These are phyloP conservation scores for Sparassis latifolia DNA, from an alignment of 1,284 basidiomycete species.

Conservation along the genomic window DNA sequence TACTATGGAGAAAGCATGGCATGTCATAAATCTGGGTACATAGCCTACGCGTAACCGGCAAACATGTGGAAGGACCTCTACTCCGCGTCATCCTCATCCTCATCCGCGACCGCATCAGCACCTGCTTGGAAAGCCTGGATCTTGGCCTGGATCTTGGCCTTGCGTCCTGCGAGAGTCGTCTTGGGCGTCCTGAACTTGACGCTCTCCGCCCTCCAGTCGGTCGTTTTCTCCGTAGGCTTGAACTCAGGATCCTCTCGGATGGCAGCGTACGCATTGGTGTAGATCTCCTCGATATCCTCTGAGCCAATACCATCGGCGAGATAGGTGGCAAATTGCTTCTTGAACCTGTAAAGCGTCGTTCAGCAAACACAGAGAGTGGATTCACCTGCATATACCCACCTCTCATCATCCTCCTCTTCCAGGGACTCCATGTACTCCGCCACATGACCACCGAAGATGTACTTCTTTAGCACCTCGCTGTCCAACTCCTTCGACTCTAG, in stretches of 20 bases:
- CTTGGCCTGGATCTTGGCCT: slow-evolving; percentile 72
- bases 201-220: slow-evolving; percentile 89
- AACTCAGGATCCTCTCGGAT: slow-evolving; percentile 95
- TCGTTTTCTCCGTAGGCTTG: slow-evolving; percentile 87
- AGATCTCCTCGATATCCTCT: slow-evolving; percentile 97
- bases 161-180: slow-evolving; percentile 78
- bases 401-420: slow-evolving; percentile 99
- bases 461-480: slow-evolving; percentile 92
- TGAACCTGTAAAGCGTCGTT: slow-evolving; percentile 61
- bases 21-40: slow-evolving; percentile 9
- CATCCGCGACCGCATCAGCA: slow-evolving; percentile 38
- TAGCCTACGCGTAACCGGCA: slow-evolving; percentile 7
- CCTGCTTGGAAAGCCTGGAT: slow-evolving; percentile 81
- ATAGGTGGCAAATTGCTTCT: slow-evolving; percentile 96
- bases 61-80: slow-evolving; percentile 27
- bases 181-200: slow-evolving; percentile 68
- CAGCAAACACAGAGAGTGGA: background rate
- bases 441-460: slow-evolving; percentile 97
- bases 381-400: slow-evolving; percentile 36
- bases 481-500: slow-evolving; percentile 92
- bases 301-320: slow-evolving; percentile 94
- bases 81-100: slow-evolving; percentile 50
- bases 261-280: slow-evolving; percentile 82
- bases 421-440: slow-evolving; percentile 99
- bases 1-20: no score